Evolutionary conservation across 441 rosid species (phyloP).

Genomic region (Biscutella laevigata): DNA sequence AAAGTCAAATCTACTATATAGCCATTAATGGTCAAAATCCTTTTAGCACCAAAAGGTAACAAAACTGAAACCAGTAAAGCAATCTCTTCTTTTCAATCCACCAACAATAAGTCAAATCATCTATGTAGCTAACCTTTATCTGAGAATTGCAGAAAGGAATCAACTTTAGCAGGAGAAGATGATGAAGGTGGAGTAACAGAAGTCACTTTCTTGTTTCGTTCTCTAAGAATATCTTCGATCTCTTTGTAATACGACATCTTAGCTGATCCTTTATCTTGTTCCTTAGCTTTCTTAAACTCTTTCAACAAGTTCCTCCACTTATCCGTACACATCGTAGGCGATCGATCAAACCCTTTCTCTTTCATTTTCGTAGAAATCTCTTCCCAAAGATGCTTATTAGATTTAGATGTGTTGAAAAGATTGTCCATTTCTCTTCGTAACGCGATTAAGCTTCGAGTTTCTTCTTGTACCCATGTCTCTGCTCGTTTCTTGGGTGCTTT

Average conservation of each 20-base stretch:
- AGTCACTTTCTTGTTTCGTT: constrained; percentile 53
- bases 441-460: constrained; percentile 65
- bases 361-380: constrained; percentile 81
- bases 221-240: constrained; percentile 74
- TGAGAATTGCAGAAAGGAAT: constrained; percentile 58
- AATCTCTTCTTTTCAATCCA: not conserved
- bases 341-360: constrained; percentile 87
- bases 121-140: too few relatives aligned
- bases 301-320: constrained; percentile 97
- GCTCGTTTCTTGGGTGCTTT: constrained; percentile 92
- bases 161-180: constrained; percentile 58
- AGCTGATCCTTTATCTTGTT: constrained; percentile 62
- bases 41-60: constrained; percentile 13
- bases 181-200: constrained; percentile 18
- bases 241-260: constrained; percentile 84
- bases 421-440: constrained; percentile 75
- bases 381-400: constrained; percentile 97
- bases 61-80: not conserved
- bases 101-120: too few relatives aligned
- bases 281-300: constrained; percentile 82
- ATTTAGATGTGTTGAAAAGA: constrained; percentile 83
- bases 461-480: constrained; percentile 96
- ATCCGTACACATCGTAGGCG: constrained; percentile 96
- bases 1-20: not conserved
- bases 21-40: not conserved